Base-by-base conservation (phyloP, 2,329 filamentous ascomycete species). In the Aureobasidium sp. region DNA sequence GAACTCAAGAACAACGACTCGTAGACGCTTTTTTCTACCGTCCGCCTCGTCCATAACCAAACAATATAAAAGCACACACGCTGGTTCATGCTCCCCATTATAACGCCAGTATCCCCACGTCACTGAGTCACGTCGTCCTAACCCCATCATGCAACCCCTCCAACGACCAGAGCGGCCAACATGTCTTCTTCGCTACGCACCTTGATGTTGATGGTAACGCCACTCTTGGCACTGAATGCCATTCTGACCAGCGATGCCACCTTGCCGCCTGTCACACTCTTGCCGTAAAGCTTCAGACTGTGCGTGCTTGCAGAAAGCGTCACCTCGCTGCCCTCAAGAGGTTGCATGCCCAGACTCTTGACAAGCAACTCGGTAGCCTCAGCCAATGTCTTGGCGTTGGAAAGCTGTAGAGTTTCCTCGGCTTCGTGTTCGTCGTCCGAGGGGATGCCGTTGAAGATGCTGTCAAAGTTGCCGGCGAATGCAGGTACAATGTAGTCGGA, bases 151-250 rank as follows among this genome's bases (percentile, higher is more conserved):
- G 89, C 87, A 73, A 97, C 87, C 69, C 90, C 91, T 68, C 86
- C 89, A 73, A 97, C 84, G 64, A 97, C 85, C 75, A 95, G 80
- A 64, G 86, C 83, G 65, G 94, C 91, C 71, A 99, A 86, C 62
- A 90, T 90, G 73, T 94, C 90, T 77, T 99, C 94, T 75, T 99
- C 94, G 74, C 89, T 89, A 72, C 94, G 84, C 64, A 93, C 90
- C 58, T 88, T 89, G 69, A 99, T 91, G 84, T 97, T 97, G 71
- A 93, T 95, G 63, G 94, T 97, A 29, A 97, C 91, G 58, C 94
- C 94, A 55, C 87, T 88, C 82, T 95, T 96, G 70, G 89, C 86
- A 65, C 90, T 95, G 77, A 86, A 97, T 0, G 92, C 94, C 92
- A 99, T 96, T 76, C 91, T 85, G 66, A 97, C 86, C 67, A 85